Evolutionary conservation across 495 filamentous ascomycete genomes (phyloP).

Genomic region (Penicillium antarcticum): DNA sequence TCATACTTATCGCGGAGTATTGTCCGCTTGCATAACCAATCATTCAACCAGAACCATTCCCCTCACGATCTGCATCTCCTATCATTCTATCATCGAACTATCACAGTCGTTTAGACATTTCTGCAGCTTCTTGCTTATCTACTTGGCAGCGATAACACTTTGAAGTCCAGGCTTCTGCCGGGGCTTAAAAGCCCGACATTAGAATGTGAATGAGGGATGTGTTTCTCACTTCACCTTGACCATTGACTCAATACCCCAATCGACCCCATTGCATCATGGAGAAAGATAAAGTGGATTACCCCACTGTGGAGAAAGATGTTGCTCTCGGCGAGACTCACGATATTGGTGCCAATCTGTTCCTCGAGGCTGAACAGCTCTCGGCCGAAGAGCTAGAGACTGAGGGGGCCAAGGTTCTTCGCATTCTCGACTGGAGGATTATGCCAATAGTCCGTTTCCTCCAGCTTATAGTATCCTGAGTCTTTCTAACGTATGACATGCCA

Average conservation of each 20-base stretch:
- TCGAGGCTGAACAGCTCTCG: conserved; percentile 29
- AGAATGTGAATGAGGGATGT: background rate
- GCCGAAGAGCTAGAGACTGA: conserved; percentile 31
- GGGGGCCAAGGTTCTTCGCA: conserved; percentile 26
- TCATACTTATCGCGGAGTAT: conserved; percentile 8
- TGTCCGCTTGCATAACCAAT: conserved; percentile 8
- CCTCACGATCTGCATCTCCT: background rate
- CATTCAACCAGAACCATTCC: too few species aligned
- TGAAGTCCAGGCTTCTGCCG: background rate
- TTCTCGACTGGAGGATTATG: conserved; percentile 34
- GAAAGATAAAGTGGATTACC: conserved; percentile 21
- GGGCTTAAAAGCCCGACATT: background rate
- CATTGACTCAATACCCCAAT: background rate
- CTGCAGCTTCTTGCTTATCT: conserved; percentile 9
- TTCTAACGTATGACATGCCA: background rate
- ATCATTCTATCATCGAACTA: too few species aligned
- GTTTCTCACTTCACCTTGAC: background rate
- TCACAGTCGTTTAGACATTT: too few species aligned
- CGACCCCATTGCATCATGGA: background rate
- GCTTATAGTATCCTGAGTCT: background rate
- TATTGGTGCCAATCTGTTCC: conserved; percentile 31
- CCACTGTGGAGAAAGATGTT: conserved; percentile 23
- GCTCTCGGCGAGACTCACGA: conserved; percentile 21
- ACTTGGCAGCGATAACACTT: conserved; percentile 19
- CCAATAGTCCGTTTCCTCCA: conserved; percentile 24